These are phyloP conservation scores for Brassica cretica DNA, from an alignment of 345 rosid genomes.

Conservation along the genomic window DNA sequence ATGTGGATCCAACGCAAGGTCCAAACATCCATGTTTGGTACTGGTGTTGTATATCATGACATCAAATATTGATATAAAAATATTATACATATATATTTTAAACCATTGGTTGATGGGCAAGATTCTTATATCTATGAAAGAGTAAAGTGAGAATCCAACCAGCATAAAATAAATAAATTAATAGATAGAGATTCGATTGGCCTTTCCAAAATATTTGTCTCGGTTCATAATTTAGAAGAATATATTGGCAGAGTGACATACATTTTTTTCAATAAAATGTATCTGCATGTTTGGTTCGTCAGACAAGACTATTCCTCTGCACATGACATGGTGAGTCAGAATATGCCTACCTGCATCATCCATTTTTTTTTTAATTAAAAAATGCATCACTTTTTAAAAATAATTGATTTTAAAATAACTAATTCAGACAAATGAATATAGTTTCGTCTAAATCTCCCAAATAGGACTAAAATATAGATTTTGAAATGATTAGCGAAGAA, in stretches of 20 bases:
- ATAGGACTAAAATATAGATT: neutral
- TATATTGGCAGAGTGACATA: slow-evolving; percentile 15
- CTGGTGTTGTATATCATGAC: slow-evolving; percentile 19
- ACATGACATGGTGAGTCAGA: slow-evolving; percentile 35
- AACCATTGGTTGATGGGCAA: slow-evolving; percentile 15
- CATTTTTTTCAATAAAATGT: slow-evolving; percentile 22
- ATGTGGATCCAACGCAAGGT: slow-evolving; percentile 39
- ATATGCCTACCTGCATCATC: slow-evolving; percentile 16
- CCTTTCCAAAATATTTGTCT: slow-evolving; percentile 36
- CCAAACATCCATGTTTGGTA: slow-evolving; percentile 24
- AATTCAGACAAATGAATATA: neutral
- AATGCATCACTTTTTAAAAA: neutral
- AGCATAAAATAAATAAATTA: neutral
- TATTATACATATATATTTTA: neutral
- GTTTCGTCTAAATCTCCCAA: neutral
- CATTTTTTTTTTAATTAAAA: slow-evolving; percentile 11
- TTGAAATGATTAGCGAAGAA: slow-evolving; percentile 7
- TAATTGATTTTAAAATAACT: neutral
- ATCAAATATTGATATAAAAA: neutral
- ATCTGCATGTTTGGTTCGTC: slow-evolving; percentile 20
- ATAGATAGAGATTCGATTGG: slow-evolving; percentile 31
- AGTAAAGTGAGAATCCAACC: slow-evolving; percentile 21
- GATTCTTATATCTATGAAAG: slow-evolving; percentile 14
- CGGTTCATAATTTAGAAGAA: slow-evolving; percentile 34
- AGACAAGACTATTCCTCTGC: slow-evolving; percentile 34